Conservation (phyloP, 1,284 basidiomycete species). For the Rhodofomes roseus region DNA sequence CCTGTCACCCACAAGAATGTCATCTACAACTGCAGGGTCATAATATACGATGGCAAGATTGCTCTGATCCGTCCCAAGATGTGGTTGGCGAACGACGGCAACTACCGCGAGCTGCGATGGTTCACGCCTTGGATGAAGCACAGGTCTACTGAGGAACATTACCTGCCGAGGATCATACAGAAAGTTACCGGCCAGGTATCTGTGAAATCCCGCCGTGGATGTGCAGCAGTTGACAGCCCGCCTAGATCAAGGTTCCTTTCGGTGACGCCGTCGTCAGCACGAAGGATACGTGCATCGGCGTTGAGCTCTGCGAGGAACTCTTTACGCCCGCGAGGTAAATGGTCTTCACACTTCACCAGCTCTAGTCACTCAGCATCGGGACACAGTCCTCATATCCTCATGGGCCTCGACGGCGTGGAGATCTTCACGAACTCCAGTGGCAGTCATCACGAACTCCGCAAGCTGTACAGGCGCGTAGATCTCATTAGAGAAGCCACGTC, state of each 20-base stretch:
- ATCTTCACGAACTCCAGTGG: slow-evolving; percentile 98
- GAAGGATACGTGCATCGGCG: slow-evolving; percentile 91
- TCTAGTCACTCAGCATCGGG: background rate
- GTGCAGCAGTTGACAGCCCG: background rate
- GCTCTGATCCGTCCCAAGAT: slow-evolving; percentile 96
- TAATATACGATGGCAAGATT: slow-evolving; percentile 84
- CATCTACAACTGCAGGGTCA: slow-evolving; percentile 94
- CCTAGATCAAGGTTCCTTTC: slow-evolving; percentile 83
- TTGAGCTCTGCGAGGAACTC: slow-evolving; percentile 96
- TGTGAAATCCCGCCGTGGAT: background rate
- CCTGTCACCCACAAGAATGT: slow-evolving; percentile 96
- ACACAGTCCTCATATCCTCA: slow-evolving; percentile 86
- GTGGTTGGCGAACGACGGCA: slow-evolving; percentile 99
- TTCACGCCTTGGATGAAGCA: slow-evolving; percentile 96
- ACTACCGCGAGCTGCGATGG: slow-evolving; percentile 94
- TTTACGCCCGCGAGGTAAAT: slow-evolving; percentile 90
- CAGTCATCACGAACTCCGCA: slow-evolving; percentile 96
- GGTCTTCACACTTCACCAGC: slow-evolving; percentile 8
- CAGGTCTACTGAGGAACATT: slow-evolving; percentile 85
- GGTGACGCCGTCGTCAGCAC: slow-evolving; percentile 95
- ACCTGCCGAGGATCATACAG: slow-evolving; percentile 84
- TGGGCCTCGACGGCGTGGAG: slow-evolving; percentile 97
- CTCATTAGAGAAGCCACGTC: slow-evolving; percentile 96
- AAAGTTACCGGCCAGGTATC: slow-evolving; percentile 84
- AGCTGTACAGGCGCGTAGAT: slow-evolving; percentile 88